Evolutionary conservation across 495 filamentous ascomycete species (phyloP).

Genomic region (Polyplosphaeria fusca): DNA sequence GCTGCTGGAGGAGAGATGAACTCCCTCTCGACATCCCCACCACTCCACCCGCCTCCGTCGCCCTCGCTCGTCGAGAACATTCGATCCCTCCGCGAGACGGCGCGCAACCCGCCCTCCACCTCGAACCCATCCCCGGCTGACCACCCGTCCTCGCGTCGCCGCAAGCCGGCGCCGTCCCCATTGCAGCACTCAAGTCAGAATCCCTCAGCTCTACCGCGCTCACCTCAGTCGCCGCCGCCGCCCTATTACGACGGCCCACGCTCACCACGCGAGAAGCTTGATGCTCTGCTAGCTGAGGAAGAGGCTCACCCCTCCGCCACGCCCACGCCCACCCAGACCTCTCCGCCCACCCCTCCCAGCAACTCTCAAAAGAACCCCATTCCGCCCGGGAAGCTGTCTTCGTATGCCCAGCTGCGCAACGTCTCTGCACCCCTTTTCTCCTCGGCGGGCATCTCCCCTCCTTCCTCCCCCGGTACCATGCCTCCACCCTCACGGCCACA

Average conservation of each 20-base stretch:
- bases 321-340: conserved; percentile 14
- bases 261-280: conserved; percentile 37
- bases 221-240: conserved; percentile 18
- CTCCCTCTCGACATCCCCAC: neutral
- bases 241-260: conserved; percentile 31
- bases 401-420: conserved; percentile 37
- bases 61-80: conserved; percentile 27
- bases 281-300: conserved; percentile 36
- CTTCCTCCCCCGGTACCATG: conserved; percentile 35
- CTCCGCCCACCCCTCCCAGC: conserved; percentile 5
- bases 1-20: neutral
- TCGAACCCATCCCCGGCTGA: conserved; percentile 17
- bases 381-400: conserved; percentile 12
- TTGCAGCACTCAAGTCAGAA: conserved; percentile 7
- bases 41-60: conserved; percentile 2
- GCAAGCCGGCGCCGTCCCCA: conserved; percentile 26
- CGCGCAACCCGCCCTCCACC: conserved; percentile 1
- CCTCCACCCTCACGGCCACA: conserved; percentile 32
- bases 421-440: conserved; percentile 37
- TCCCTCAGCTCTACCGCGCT: conserved; percentile 1
- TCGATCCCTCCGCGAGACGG: conserved; percentile 29
- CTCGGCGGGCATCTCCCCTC: conserved; percentile 32
- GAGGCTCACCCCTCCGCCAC: conserved; percentile 4
- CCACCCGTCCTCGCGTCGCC: conserved; percentile 3
- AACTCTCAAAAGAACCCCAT: conserved; percentile 11